Base-by-base conservation (phyloP, 805 yeast genomes). In the Tetrapisispora pingtungensis region DNA sequence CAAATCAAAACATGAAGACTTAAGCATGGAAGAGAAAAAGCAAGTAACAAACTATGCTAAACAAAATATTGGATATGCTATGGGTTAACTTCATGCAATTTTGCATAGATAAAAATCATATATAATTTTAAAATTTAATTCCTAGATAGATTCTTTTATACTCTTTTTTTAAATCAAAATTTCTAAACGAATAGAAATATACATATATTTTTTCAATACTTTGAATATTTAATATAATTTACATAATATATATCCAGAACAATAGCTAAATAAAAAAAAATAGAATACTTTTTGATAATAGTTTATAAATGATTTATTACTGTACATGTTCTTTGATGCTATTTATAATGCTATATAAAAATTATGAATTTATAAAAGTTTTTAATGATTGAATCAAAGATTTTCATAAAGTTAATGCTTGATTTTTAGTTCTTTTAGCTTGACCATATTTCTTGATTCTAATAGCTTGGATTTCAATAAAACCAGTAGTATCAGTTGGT, bases 371-470 rank as follows among this genome's bases (percentile, higher is more conserved):
- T 35, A 35, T 12, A 14, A 35, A 35, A 5, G 20, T 3, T 17
- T 33, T 10, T 3, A 20, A 35, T 12, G 27, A 20, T 13, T 13
- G 27, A 22, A 20, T 20, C 27, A 20, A 35, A 14, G 24, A 6
- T 19, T 17, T 20, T 54, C 58, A 68, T 56, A 68, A 62, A 40
- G 66, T 63, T 43, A 68, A 56, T 49, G 59, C 56, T 42, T 72
- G 75, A 48, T 84, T 84, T 58, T 79, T 80, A 66, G 81, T 89
- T 71, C 85, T 81, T 66, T 88, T 95, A 61, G 93, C 77, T 71
- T 88, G 94, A 67, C 98, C 98, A 67, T 86, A 93, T 73, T 93
- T 93, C 78, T 93, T 93, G 67, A 90, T 85, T 77, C 98, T 87
- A 68, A 93, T 93, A 50, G 97, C 86, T 75, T 93, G 97, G 57